These are phyloP conservation scores for Globisporangium irregulare DNA, from an alignment of 352 stramenopile species.

Conservation along the genomic window DNA sequence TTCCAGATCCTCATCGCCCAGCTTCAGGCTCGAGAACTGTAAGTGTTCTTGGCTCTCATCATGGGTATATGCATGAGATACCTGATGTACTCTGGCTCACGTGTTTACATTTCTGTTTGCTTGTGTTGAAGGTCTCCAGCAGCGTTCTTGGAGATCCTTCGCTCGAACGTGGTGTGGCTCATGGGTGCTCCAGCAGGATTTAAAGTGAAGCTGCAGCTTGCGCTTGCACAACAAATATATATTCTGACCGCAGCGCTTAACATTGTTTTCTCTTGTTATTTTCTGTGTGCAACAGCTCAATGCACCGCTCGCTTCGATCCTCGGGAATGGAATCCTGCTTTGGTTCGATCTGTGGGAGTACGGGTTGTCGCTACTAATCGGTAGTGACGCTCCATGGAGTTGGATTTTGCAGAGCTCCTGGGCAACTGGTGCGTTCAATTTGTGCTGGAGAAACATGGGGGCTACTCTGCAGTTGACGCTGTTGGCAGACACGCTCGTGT, in stretches of 20 bases:
- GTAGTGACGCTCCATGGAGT: conserved; percentile 5
- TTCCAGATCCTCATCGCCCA: conserved; percentile 7
- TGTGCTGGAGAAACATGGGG: conserved; percentile 33
- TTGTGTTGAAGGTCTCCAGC: conserved; percentile 29
- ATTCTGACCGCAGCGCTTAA: neutral
- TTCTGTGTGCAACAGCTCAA: conserved; percentile 57
- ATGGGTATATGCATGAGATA: neutral
- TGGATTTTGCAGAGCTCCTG: neutral
- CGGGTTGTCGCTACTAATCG: conserved; percentile 30
- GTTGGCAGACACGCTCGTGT: conserved; percentile 64
- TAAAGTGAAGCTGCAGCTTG: conserved; percentile 31
- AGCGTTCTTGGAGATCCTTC: conserved; percentile 41
- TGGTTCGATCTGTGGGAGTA: conserved; percentile 80
- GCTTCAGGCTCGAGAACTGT: conserved; percentile 12
- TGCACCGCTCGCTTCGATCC: conserved; percentile 78
- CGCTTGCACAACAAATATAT: neutral
- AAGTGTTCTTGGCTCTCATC: neutral
- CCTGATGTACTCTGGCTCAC: too few relatives aligned
- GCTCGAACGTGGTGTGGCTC: conserved; percentile 65
- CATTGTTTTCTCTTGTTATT: neutral
- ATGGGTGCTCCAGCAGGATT: conserved; percentile 77
- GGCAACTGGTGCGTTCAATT: neutral
- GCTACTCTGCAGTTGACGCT: conserved; percentile 72
- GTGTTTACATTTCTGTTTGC: neutral
- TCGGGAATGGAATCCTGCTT: conserved; percentile 81